Conservation (phyloP, 805 yeast species). For the Wickerhamiella spandovensis region DNA sequence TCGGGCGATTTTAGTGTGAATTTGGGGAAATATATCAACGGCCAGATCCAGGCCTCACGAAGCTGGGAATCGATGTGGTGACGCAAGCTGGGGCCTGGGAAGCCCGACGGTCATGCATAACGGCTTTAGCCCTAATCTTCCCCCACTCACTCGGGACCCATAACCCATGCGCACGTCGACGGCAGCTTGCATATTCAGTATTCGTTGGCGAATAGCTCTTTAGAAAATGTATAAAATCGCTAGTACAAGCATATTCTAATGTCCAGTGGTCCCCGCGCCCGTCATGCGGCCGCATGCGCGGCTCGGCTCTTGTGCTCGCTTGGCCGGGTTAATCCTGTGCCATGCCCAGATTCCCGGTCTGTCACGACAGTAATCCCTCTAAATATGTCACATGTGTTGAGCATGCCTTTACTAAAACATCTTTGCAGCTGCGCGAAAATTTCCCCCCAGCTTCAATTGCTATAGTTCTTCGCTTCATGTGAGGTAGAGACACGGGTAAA, state of each 20-base stretch:
- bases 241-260: neutral
- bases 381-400: neutral
- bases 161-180: neutral
- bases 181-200: neutral
- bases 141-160: neutral
- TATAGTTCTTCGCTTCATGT: no score
- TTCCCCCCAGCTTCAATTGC: no score
- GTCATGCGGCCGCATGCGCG: neutral
- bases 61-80: neutral
- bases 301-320: neutral
- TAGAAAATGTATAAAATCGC: neutral
- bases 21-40: neutral
- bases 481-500: no score
- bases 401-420: no score
- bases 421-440: no score
- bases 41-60: neutral
- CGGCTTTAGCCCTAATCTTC: neutral
- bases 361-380: neutral
- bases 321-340: neutral
- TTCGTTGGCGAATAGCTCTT: no score
- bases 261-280: no score
- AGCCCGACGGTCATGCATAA: neutral
- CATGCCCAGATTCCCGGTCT: neutral
- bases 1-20: neutral
- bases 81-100: neutral